These are phyloP conservation scores for Strobilomyces dryophilus DNA, from an alignment of 768 basidiomycete genomes.

Conservation along the genomic window DNA sequence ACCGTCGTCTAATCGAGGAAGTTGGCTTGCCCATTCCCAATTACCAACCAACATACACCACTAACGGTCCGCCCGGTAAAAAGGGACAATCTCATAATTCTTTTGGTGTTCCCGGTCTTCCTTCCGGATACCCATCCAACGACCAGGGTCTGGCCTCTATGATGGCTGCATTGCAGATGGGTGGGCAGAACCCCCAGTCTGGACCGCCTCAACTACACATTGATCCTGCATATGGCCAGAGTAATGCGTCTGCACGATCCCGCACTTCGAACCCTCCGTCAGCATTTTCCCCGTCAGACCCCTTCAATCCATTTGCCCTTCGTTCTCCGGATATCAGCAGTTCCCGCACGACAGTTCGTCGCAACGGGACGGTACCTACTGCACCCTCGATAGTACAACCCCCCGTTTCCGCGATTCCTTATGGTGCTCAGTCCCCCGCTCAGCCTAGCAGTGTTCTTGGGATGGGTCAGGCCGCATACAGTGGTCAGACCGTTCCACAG, in stretches of 20 bases:
- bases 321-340: conserved; percentile 49
- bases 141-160: conserved; percentile 86
- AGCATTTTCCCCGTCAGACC: conserved; percentile 50
- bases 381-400: conserved; percentile 32
- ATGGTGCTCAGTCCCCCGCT: conserved; percentile 60
- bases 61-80: conserved; percentile 54
- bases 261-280: conserved; percentile 40
- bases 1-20: conserved; percentile 90
- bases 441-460: conserved; percentile 56
- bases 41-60: conserved; percentile 74
- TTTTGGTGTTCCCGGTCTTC: conserved; percentile 70
- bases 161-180: conserved; percentile 92
- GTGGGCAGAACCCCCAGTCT: conserved; percentile 79
- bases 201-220: conserved; percentile 71
- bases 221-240: conserved; percentile 56
- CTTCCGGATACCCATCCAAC: conserved; percentile 75
- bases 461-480: conserved; percentile 66
- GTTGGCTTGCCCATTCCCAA: conserved; percentile 89
- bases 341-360: conserved; percentile 45
- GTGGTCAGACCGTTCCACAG: conserved; percentile 56
- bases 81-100: conserved; percentile 52
- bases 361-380: conserved; percentile 34
- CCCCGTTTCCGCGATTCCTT: conserved; percentile 39
- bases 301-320: conserved; percentile 55
- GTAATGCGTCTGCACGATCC: conserved; percentile 41